Base-by-base conservation (phyloP, 192 early-diverging fungal genomes). In the Podila horticola region DNA sequence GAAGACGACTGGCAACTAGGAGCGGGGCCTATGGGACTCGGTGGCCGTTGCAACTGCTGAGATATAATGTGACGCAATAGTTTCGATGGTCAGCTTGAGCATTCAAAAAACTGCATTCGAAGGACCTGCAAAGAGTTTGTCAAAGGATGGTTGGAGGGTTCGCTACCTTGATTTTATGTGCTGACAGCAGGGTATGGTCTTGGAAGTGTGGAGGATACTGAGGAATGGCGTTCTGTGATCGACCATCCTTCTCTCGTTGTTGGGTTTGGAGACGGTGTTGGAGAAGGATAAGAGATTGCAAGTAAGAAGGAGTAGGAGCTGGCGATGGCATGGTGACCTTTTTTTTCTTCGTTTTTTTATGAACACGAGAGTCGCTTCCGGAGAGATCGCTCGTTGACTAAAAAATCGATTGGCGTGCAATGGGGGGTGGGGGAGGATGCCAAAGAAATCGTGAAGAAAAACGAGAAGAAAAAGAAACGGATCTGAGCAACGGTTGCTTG, bases 151-250 rank as follows among this genome's bases (percentile, higher is more conserved):
- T 45, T 36, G 34, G n/a, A n/a, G n/a, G 10, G 20, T 66, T 5
- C n/a, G 24, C 22, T 31, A 77, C 75, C 75, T 71, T 77, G 26
- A 77, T 68, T 24, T 77, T 77, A 24, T 70, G 74, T 45, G 68
- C 45, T 38, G 75, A 60, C 0, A 77, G 45, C 0, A 75, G 10
- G 5, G 33, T 45, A 31, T 66, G 67, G 13, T 77, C 61, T 41
- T 77, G 62, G 8, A 33, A 65, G 55, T 38, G 63, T 31, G 36
- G 45, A n/a, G 20, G 19, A 7, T 24, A 24, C 17, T 69, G 67
- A 11, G 67, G 10, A 41, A 69, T 29, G 3, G 24, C 34, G 28
- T 59, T 36, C 51, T 64, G 73, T 15, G 69, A 61, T 12, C 64
- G 67, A 5, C 58, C 64, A 30, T 74, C 64, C 49, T 70, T 61